A percentile compares a stretch with the other conserved stretches of the same genome.
Evolutionary conservation across 139 green algal species (phyloP).

Genomic region (Chlorella sp.): DNA sequence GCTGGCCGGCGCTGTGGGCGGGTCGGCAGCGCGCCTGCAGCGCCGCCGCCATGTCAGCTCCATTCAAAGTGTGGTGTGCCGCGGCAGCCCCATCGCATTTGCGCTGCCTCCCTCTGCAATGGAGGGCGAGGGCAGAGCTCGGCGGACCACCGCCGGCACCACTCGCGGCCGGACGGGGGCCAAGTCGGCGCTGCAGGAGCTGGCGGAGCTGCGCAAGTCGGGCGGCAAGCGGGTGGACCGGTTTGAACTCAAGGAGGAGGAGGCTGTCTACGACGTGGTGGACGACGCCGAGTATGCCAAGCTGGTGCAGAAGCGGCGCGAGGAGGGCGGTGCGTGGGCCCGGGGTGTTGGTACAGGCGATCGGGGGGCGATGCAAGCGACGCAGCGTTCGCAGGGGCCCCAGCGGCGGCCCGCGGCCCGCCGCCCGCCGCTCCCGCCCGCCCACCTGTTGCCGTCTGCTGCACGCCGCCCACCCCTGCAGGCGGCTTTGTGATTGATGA

Average conservation of each 20-base stretch:
- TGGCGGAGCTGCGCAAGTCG: conserved; percentile 50
- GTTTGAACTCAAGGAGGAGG: conserved; percentile 84
- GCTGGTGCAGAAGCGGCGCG: conserved; percentile 84
- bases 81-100: too few relatives aligned
- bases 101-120: background rate
- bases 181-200: conserved; percentile 43
- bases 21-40: too few relatives aligned
- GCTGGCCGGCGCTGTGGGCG: too few relatives aligned
- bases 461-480: conserved; percentile 21
- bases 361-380: background rate
- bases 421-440: conserved; percentile 1
- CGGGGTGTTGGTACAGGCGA: background rate
- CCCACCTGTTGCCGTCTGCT: background rate
- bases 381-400: background rate
- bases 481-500: conserved; percentile 86
- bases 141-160: background rate
- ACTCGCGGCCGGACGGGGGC: background rate
- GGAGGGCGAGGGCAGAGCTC: conserved; percentile 5
- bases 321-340: conserved; percentile 70
- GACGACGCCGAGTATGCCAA: conserved; percentile 89
- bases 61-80: too few relatives aligned
- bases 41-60: too few relatives aligned
- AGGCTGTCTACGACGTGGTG: conserved; percentile 90
- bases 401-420: background rate
- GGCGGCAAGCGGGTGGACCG: conserved; percentile 60